Percentiles rank a stretch among this genome's conserved stretches.
phyloP scores from a whole-genome alignment of 176 grass and related monocot species.

The Elaeis guineensis region DNA sequence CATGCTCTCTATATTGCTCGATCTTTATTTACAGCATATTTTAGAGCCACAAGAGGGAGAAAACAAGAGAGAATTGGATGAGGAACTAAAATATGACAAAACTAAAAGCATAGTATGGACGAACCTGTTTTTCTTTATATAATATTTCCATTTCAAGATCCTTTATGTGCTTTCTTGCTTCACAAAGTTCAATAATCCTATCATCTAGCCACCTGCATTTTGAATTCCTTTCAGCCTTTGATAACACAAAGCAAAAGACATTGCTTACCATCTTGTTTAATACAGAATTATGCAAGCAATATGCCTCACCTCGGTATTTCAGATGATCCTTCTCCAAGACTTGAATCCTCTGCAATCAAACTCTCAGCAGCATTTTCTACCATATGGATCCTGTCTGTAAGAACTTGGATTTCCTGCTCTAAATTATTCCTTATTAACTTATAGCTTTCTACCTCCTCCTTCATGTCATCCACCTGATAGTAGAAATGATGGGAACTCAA shows the following conservation, averaged over 20 bases:
- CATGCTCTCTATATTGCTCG: constrained; percentile 61
- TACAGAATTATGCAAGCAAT: background rate
- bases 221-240: background rate
- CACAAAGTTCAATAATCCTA: constrained; percentile 45
- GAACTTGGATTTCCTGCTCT: constrained; percentile 33
- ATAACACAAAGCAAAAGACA: background rate
- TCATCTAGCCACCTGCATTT: background rate
- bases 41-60: constrained; percentile 11
- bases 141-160: constrained; percentile 39
- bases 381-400: constrained; percentile 27
- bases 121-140: constrained; percentile 74
- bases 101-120: background rate
- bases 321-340: constrained; percentile 5
- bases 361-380: constrained; percentile 34
- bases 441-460: constrained; percentile 69
- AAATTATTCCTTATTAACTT: constrained; percentile 39
- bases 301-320: constrained; percentile 31
- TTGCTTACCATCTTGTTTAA: too few species aligned
- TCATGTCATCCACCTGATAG: constrained; percentile 56
- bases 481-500: background rate
- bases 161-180: constrained; percentile 49
- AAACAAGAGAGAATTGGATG: constrained; percentile 6
- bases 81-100: constrained; percentile 18
- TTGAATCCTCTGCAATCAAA: constrained; percentile 24
- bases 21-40: constrained; percentile 33